Conservation (phyloP, 2,329 filamentous ascomycete genomes). For the Pezicula neosporulosa region DNA sequence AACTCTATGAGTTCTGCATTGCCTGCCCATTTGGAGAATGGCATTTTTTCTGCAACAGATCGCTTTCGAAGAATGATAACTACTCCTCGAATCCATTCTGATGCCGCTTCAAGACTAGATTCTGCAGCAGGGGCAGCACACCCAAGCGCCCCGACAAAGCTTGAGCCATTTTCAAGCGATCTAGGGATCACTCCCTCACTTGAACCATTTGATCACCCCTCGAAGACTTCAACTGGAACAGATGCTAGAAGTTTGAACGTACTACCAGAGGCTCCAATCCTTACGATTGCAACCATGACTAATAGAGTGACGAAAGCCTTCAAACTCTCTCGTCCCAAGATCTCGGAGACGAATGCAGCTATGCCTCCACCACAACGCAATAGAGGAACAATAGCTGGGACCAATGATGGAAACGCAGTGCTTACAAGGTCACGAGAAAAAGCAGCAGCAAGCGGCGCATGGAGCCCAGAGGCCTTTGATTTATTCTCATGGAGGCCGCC, state of each 20-base stretch:
- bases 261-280: background rate
- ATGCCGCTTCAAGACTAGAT: no score
- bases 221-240: background rate
- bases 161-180: background rate
- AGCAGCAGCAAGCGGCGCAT: conserved; percentile 20
- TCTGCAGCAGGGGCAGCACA: no score
- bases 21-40: background rate
- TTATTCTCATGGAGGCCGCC: conserved; percentile 26
- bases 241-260: background rate
- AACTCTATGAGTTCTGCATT: background rate
- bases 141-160: background rate
- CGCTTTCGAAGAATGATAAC: conserved; percentile 1
- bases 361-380: background rate
- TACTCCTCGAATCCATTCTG: no score
- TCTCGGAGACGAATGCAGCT: background rate
- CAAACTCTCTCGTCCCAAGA: background rate
- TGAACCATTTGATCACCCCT: background rate
- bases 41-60: background rate
- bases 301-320: background rate
- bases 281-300: background rate
- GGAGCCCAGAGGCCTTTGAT: conserved; percentile 32
- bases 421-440: background rate
- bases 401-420: background rate
- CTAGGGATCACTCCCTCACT: background rate
- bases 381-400: no score